phyloP scores from a whole-genome alignment of 768 basidiomycete genomes.

The Podaxis carcinomalis region DNA sequence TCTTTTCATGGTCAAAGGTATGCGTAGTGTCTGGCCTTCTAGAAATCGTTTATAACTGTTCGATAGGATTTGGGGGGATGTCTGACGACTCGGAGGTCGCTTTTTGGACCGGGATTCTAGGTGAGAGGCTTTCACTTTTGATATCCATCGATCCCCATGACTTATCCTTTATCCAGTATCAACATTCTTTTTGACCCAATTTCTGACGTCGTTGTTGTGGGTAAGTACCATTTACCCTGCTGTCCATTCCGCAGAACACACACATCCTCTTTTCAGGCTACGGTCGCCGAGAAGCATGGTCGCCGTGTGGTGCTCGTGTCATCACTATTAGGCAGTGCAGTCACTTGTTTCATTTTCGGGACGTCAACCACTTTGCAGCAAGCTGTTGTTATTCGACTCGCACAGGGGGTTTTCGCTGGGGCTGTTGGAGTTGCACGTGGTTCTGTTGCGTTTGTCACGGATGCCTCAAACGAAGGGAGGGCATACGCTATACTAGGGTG shows the following conservation, averaged over 20 bases:
- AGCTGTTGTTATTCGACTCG: constrained; percentile 80
- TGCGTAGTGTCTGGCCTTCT: constrained; percentile 12
- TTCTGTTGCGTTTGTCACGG: constrained; percentile 82
- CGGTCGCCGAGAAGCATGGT: constrained; percentile 91
- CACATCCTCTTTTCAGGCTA: constrained; percentile 49
- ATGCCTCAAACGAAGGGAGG: constrained; percentile 87
- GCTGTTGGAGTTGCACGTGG: constrained; percentile 94
- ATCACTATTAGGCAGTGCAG: constrained; percentile 80
- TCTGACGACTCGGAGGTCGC: constrained; percentile 82
- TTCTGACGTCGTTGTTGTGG: constrained; percentile 93
- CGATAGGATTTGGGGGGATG: constrained; percentile 61
- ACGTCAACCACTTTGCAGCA: constrained; percentile 72
- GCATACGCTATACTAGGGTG: constrained; percentile 93
- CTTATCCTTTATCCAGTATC: constrained; percentile 44
- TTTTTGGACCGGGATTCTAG: constrained; percentile 84
- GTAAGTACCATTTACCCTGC: constrained; percentile 31
- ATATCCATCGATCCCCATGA: constrained; percentile 12
- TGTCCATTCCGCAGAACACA: background rate
- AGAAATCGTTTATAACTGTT: constrained; percentile 2
- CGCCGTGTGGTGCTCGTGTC: constrained; percentile 78
- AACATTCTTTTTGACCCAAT: constrained; percentile 92
- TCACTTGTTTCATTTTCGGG: constrained; percentile 76
- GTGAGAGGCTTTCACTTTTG: constrained; percentile 30
- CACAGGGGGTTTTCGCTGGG: constrained; percentile 91
- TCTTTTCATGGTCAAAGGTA: constrained; percentile 91